Conservation (phyloP, 345 rosid genomes). For the Microcos paniculata region DNA sequence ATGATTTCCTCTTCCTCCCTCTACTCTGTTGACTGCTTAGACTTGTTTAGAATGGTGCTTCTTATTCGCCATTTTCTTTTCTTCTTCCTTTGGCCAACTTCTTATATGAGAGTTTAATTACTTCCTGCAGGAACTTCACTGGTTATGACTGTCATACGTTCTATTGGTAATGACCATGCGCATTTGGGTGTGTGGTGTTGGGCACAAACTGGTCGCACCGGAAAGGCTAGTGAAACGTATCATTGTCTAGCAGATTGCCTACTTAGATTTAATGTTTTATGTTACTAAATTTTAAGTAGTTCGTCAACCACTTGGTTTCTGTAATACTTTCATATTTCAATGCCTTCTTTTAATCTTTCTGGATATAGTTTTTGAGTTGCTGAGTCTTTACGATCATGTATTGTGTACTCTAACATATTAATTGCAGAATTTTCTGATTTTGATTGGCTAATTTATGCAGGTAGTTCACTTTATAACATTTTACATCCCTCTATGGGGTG, state of each 20-base stretch:
- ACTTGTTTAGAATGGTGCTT: neutral
- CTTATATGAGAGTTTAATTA: conserved; percentile 12
- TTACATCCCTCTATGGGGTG: conserved; percentile 91
- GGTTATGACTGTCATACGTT: conserved; percentile 76
- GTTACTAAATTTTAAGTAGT: neutral
- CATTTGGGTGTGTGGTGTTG: conserved; percentile 80
- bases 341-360: neutral
- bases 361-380: neutral
- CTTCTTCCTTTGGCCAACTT: neutral
- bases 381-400: neutral
- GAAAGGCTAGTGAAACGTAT: conserved; percentile 53
- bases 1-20: neutral
- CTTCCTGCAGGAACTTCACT: conserved; percentile 67
- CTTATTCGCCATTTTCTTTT: neutral
- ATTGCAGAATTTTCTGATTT: neutral
- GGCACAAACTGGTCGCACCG: conserved; percentile 78
- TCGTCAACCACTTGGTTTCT: neutral
- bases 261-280: neutral
- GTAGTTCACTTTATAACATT: conserved; percentile 89
- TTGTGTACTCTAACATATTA: neutral
- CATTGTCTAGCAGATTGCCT: conserved; percentile 1
- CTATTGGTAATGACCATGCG: conserved; percentile 78
- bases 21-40: conserved; percentile 1
- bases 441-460: conserved; percentile 39
- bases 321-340: neutral